Percentiles rank a stretch among this genome's conserved stretches.
phyloP scores from a whole-genome alignment of 192 early-diverging fungal genomes.

The Phlyctochytrium planicorne region DNA sequence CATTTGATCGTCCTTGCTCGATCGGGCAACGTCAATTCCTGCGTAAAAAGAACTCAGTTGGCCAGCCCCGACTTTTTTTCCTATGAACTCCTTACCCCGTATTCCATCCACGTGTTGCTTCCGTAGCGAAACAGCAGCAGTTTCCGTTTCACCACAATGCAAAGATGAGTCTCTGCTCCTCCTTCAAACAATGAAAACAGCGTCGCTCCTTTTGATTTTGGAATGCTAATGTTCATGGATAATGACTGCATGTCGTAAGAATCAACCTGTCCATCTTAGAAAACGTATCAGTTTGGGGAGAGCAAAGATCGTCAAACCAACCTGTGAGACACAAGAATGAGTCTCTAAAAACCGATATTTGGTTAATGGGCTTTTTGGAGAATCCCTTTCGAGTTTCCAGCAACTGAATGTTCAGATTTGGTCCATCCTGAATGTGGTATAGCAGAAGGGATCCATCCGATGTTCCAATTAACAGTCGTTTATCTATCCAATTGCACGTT shows the following conservation, averaged over 20 bases:
- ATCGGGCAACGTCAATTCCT: constrained; percentile 73
- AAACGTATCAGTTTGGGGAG: neutral
- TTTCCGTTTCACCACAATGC: constrained; percentile 25
- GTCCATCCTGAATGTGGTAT: constrained; percentile 44
- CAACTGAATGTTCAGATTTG: constrained; percentile 40
- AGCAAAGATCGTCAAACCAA: neutral
- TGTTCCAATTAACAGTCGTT: constrained; percentile 39
- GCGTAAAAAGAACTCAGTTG: neutral
- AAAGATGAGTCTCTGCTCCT: neutral
- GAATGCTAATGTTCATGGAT: constrained; percentile 6
- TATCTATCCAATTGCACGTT: constrained; percentile 9
- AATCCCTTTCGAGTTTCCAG: constrained; percentile 28
- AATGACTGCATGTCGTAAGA: constrained; percentile 76
- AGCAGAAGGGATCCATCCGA: constrained; percentile 43
- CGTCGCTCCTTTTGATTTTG: constrained; percentile 16
- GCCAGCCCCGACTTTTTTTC: neutral
- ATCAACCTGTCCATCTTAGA: constrained; percentile 66
- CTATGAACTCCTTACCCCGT: neutral
- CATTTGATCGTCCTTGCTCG: constrained; percentile 74
- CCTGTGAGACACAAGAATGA: constrained; percentile 5
- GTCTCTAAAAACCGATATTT: constrained; percentile 12
- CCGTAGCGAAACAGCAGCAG: constrained; percentile 20
- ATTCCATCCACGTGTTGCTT: neutral
- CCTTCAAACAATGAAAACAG: constrained; percentile 1
- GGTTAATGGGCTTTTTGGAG: constrained; percentile 30